Conservation (phyloP, 2,329 filamentous ascomycete species). For the Penicillium sp. region DNA sequence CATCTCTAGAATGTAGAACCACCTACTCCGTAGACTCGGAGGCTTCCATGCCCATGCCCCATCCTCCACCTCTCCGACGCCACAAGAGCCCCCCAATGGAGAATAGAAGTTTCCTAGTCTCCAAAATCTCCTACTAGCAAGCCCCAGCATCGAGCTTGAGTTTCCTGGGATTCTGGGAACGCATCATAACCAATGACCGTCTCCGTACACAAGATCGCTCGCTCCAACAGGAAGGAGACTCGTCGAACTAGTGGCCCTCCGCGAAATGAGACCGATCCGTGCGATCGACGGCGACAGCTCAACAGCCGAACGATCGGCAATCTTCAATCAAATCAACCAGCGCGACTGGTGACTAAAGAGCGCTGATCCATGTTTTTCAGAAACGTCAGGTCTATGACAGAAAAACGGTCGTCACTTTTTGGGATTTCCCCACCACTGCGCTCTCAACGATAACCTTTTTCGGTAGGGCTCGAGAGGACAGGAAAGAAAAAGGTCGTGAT, state of each 20-base stretch:
- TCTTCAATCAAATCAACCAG: slow-evolving; percentile 36
- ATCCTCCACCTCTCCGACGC: not conserved
- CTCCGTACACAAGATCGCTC: not conserved
- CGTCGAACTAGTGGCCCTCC: slow-evolving; percentile 20
- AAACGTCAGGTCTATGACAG: slow-evolving; percentile 24
- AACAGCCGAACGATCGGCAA: slow-evolving; percentile 37
- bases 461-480: not conserved
- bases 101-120: not conserved
- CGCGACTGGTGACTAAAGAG: slow-evolving; percentile 18
- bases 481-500: not conserved
- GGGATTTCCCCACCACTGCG: not conserved
- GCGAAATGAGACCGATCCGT: slow-evolving; percentile 30
- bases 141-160: slow-evolving; percentile 5
- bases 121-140: slow-evolving; percentile 4
- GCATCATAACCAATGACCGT: slow-evolving; percentile 8
- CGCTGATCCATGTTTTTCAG: slow-evolving; percentile 22
- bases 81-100: slow-evolving; percentile 7
- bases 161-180: not conserved
- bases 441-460: not conserved
- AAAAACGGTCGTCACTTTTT: slow-evolving; percentile 18
- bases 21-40: not conserved
- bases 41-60: not conserved
- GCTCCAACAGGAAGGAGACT: slow-evolving; percentile 26
- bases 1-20: not conserved
- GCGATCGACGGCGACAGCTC: slow-evolving; percentile 26